phyloP scores from a whole-genome alignment of 805 yeast species.

The Saccharomyces kudriavzevii region DNA sequence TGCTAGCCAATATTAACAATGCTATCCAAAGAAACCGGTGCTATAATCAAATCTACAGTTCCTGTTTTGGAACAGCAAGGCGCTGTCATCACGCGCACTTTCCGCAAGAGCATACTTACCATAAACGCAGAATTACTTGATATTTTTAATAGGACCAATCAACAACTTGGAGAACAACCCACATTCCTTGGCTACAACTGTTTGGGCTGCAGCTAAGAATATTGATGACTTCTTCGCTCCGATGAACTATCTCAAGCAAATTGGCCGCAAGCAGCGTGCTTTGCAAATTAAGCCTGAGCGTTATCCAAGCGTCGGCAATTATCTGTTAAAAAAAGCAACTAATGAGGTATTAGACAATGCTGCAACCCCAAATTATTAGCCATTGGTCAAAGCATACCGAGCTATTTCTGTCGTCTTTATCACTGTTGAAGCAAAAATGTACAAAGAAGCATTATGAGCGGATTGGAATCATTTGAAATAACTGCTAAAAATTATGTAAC shows the following conservation, averaged over 20 bases:
- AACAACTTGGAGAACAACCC: constrained; percentile 49
- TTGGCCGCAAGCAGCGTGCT: constrained; percentile 60
- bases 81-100: constrained; percentile 42
- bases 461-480: constrained; percentile 48
- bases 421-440: constrained; percentile 42
- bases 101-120: constrained; percentile 49
- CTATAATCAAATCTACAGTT: constrained; percentile 39
- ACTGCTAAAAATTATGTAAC: constrained; percentile 37
- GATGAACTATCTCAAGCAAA: constrained; percentile 45
- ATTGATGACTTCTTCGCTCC: constrained; percentile 52
- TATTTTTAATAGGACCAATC: constrained; percentile 56
- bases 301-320: constrained; percentile 55
- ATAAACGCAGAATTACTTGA: constrained; percentile 47
- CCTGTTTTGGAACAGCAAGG: constrained; percentile 54
- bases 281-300: constrained; percentile 56
- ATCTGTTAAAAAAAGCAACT: constrained; percentile 48
- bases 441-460: constrained; percentile 46
- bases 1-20: constrained; percentile 5
- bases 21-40: constrained; percentile 30
- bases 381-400: constrained; percentile 61
- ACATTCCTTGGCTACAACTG: constrained; percentile 54
- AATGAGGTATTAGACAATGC: constrained; percentile 45
- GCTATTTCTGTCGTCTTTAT: constrained; percentile 56
- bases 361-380: constrained; percentile 50
- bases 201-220: constrained; percentile 52